phyloP scores from a whole-genome alignment of 768 basidiomycete genomes.

The Panellus pusillus region DNA sequence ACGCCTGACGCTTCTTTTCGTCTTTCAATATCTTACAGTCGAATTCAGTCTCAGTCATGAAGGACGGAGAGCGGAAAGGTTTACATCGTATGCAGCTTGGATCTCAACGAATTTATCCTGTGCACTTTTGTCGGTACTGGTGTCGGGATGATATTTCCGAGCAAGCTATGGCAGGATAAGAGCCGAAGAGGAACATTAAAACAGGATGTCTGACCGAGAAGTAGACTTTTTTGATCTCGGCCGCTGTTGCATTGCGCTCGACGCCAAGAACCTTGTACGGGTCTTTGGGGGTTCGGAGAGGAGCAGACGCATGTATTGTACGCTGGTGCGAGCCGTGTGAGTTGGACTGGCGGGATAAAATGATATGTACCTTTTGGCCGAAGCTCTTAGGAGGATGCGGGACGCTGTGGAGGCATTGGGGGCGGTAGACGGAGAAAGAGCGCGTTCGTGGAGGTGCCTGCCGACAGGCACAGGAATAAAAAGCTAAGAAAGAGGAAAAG shows the following conservation, averaged over 20 bases:
- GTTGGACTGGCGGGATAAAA: constrained; percentile 9
- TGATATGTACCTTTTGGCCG: constrained; percentile 40
- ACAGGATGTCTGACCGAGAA: constrained; percentile 69
- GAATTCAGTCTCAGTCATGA: constrained; percentile 7
- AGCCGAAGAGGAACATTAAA: constrained; percentile 5
- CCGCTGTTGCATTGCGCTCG: constrained; percentile 72
- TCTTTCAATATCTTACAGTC: constrained; percentile 81
- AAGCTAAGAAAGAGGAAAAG: constrained; percentile 56
- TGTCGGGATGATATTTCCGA: constrained; percentile 97
- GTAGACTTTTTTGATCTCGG: constrained; percentile 97
- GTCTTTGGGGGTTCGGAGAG: constrained; percentile 63
- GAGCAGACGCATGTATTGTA: constrained; percentile 67
- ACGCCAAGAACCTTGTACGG: constrained; percentile 94
- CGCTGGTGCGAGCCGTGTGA: constrained; percentile 46
- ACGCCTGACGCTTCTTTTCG: constrained; percentile 87
- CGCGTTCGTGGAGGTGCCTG: constrained; percentile 32
- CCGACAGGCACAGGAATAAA: constrained; percentile 54
- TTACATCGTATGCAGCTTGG: constrained; percentile 94
- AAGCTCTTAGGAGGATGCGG: constrained; percentile 28
- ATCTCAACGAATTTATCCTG: constrained; percentile 96
- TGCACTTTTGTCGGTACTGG: constrained; percentile 88
- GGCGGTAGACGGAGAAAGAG: constrained; percentile 39
- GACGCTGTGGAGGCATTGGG: constrained; percentile 35
- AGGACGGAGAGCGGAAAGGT: constrained; percentile 18
- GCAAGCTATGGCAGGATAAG: constrained; percentile 66